Percentiles rank a stretch among this genome's conserved stretches.
Evolutionary conservation across 148 eudicot species (phyloP).

Genomic region (Vaccinium macrocarpon): DNA sequence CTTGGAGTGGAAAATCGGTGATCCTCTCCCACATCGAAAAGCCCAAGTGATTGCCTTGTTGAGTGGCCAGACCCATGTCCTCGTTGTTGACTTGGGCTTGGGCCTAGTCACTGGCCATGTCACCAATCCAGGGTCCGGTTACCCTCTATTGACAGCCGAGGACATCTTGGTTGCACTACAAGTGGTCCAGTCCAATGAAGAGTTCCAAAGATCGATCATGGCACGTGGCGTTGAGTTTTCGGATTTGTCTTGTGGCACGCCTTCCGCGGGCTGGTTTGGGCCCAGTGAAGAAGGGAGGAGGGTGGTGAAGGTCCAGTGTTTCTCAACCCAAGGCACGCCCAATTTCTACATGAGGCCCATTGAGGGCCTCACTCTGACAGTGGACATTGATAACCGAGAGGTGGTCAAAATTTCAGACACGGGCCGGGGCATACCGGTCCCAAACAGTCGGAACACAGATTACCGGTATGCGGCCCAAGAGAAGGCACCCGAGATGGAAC

Average conservation of each 20-base stretch:
- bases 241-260: constrained; percentile 23
- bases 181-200: background rate
- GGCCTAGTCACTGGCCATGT: constrained; percentile 12
- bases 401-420: constrained; percentile 23
- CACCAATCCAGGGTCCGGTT: constrained; percentile 21
- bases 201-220: constrained; percentile 24
- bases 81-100: constrained; percentile 25
- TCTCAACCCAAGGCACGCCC: constrained; percentile 29
- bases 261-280: constrained; percentile 35
- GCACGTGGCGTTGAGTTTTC: constrained; percentile 19
- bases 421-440: constrained; percentile 31
- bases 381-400: constrained; percentile 28
- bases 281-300: constrained; percentile 33
- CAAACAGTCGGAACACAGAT: constrained; percentile 28
- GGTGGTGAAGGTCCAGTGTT: constrained; percentile 31
- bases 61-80: constrained; percentile 23
- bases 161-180: constrained; percentile 15
- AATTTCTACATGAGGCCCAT: constrained; percentile 49
- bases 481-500: constrained; percentile 17
- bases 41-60: constrained; percentile 14
- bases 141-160: constrained; percentile 18
- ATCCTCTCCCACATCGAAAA: constrained; percentile 24
- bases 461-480: constrained; percentile 18
- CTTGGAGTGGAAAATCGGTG: constrained; percentile 25
- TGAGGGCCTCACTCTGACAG: constrained; percentile 30